Conservation (phyloP, 2,329 filamentous ascomycete genomes). For the Fusarium coffeatum region DNA sequence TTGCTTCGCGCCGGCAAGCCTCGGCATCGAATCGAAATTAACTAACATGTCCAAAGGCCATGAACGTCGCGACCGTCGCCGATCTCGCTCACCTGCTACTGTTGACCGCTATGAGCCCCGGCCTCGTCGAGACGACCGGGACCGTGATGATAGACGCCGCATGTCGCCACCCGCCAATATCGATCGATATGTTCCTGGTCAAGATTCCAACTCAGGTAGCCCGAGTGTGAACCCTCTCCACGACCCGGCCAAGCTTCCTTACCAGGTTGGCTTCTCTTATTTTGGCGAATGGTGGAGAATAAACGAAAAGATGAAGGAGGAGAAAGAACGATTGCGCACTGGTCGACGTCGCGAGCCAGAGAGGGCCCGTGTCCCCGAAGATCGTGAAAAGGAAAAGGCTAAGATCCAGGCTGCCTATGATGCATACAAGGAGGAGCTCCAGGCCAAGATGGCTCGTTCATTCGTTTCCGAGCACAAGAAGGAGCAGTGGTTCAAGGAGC, state of each 20-base stretch:
- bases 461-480: slow-evolving; percentile 94
- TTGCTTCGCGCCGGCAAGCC: neutral
- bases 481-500: slow-evolving; percentile 98
- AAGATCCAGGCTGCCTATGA: slow-evolving; percentile 80
- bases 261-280: slow-evolving; percentile 86
- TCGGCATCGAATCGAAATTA: neutral
- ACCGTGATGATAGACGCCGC: slow-evolving; percentile 71
- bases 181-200: slow-evolving; percentile 85
- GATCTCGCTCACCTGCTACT: slow-evolving; percentile 75
- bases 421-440: slow-evolving; percentile 74
- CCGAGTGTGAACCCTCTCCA: slow-evolving; percentile 72
- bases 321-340: slow-evolving; percentile 76
- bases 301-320: slow-evolving; percentile 85
- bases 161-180: slow-evolving; percentile 77
- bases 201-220: slow-evolving; percentile 62
- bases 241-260: slow-evolving; percentile 78
- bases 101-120: slow-evolving; percentile 84
- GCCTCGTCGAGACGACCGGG: slow-evolving; percentile 73
- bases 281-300: slow-evolving; percentile 89
- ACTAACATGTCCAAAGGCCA: slow-evolving; percentile 55
- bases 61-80: slow-evolving; percentile 70
- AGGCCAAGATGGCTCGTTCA: slow-evolving; percentile 82
- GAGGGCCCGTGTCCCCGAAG: slow-evolving; percentile 73
- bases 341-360: slow-evolving; percentile 76
- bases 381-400: slow-evolving; percentile 81